Evolutionary conservation across 169 alveolate species (phyloP).

Genomic region (Theileria annulata): DNA sequence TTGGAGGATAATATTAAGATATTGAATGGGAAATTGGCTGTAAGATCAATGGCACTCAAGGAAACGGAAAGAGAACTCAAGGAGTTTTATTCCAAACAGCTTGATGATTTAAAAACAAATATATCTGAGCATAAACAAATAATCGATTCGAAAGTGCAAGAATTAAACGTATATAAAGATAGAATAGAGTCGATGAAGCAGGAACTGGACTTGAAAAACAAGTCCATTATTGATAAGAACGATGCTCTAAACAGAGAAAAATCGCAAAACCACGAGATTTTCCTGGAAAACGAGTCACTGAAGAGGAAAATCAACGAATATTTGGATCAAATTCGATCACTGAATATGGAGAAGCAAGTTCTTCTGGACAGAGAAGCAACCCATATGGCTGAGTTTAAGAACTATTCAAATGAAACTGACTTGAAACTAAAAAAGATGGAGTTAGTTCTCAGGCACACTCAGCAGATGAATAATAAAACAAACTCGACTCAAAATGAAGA

Average conservation of each 20-base stretch:
- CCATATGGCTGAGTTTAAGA: conserved; percentile 16
- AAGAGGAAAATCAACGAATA: conserved; percentile 20
- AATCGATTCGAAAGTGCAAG: not conserved
- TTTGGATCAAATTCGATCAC: conserved; percentile 10
- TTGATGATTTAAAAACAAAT: conserved; percentile 17
- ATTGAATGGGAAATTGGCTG: conserved; percentile 8
- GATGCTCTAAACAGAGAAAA: conserved; percentile 15
- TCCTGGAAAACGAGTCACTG: conserved; percentile 19
- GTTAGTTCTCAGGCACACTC: conserved; percentile 8
- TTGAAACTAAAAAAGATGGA: conserved; percentile 14
- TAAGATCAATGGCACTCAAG: conserved; percentile 20
- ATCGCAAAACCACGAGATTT: conserved; percentile 24
- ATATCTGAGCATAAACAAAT: conserved; percentile 11
- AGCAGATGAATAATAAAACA: conserved; percentile 1
- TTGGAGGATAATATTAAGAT: conserved; percentile 4
- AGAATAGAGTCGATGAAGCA: not conserved
- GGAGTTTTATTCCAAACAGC: conserved; percentile 25
- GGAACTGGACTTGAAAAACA: conserved; percentile 8
- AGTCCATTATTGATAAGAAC: not conserved
- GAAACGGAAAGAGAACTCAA: conserved; percentile 34
- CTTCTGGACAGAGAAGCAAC: conserved; percentile 23
- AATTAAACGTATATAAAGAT: conserved; percentile 9
- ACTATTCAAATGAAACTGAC: conserved; percentile 14
- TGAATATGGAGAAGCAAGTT: conserved; percentile 23
- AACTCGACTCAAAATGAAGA: conserved; percentile 13